Base-by-base conservation (phyloP, 1,284 basidiomycete species). In the Rhodotorula sp. region DNA sequence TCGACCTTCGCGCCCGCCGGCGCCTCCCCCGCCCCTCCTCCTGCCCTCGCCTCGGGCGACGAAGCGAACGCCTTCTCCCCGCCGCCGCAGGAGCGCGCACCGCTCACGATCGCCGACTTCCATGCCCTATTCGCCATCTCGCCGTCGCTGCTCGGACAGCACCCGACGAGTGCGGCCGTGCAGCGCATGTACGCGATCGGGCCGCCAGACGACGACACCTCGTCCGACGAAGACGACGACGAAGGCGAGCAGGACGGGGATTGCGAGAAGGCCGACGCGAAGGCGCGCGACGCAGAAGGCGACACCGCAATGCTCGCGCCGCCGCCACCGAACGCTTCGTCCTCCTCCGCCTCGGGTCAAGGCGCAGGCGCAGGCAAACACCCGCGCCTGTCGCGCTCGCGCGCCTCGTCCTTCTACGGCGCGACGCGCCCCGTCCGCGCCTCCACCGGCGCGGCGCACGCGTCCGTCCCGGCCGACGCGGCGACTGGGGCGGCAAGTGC, bases 171-270 rank as follows among this genome's bases (percentile, higher is more conserved):
- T 6, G 71, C 64, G 13, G 71, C 73, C 6, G 69, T 76, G 59
- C 71, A 76, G 44, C 57, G 75, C 10, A 66, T 74, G 62, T 76
- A 72, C 62, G 72, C 75, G 32, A 48, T 72, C n/a, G 64, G 70
- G 1, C 69, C 70, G 1, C 64, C 56, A 29, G 72, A 70, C 25
- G 61, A 48, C 8, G 67, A 72, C 22, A 39, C 46, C 12, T 48
- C 50, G 34, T 71, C 69, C 34, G 63, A 65, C n/a, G 66, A 65
- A 34, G 58, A 73, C 0, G 63, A 69, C 22, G 67, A 61, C 17
- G 54, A 66, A 19, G 39, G 10, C 19, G 61, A 54, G 15, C 50
- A n/a, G 7, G 46, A 39, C 34, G 25, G 19, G 32, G 36, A 57
- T 1, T 57, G 34, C 0, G 53, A 34, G 27, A 39, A 37, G 2